Evolutionary conservation across 345 rosid genomes (phyloP).

Genomic region (Kandelia obovata): DNA sequence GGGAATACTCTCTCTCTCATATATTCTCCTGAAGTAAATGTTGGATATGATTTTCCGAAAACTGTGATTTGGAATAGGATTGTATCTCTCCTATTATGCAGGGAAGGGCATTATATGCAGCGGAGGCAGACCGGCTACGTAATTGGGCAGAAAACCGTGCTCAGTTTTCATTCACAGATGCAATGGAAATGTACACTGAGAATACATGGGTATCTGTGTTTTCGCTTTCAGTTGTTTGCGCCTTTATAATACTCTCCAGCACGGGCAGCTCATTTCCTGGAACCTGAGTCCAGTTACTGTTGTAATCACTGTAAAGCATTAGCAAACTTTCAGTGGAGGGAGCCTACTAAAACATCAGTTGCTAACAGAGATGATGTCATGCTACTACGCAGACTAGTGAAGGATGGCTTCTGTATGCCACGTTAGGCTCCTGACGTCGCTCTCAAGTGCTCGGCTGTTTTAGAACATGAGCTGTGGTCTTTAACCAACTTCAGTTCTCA

Average conservation of each 20-base stretch:
- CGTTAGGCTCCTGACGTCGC: background rate
- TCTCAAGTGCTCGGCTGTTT: constrained; percentile 9
- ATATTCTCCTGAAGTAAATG: no score
- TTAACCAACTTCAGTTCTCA: background rate
- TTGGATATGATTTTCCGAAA: background rate
- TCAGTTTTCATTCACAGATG: constrained; percentile 75
- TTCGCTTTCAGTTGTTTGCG: constrained; percentile 92
- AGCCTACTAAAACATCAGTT: background rate
- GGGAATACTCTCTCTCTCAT: no score
- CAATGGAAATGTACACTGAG: constrained; percentile 91
- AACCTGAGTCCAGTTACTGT: constrained; percentile 30
- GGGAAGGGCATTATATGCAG: constrained; percentile 88
- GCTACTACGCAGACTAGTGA: background rate
- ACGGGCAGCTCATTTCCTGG: constrained; percentile 56
- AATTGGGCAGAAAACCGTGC: constrained; percentile 94
- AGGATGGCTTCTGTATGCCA: background rate
- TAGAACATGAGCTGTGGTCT: constrained; percentile 1
- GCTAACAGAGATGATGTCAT: background rate
- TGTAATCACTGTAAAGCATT: background rate
- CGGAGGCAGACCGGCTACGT: constrained; percentile 79
- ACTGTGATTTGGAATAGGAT: background rate
- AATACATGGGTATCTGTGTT: constrained; percentile 89
- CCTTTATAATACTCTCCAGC: constrained; percentile 78
- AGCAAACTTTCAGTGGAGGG: background rate
- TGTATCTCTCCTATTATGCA: constrained; percentile 11